Conservation (phyloP, 768 basidiomycete species). For the Mycena chlorophos region DNA sequence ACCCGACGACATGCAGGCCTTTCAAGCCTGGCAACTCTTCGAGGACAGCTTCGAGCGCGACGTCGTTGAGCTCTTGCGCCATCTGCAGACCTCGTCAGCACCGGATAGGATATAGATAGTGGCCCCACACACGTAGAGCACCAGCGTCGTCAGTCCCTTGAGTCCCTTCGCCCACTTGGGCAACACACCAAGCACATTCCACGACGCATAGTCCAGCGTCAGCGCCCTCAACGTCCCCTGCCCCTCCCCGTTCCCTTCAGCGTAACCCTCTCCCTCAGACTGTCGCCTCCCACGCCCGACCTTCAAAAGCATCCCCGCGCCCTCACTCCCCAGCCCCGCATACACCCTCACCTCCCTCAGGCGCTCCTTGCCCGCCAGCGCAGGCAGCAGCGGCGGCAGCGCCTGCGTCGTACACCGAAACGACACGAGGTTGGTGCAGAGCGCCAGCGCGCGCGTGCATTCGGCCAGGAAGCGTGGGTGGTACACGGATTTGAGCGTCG, state of each 20-base stretch:
- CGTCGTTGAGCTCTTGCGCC: slow-evolving; percentile 54
- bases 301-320: slow-evolving; percentile 44
- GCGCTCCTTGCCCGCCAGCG: slow-evolving; percentile 44
- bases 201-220: slow-evolving; percentile 59
- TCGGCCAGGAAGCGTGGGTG: slow-evolving; percentile 55
- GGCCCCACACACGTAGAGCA: slow-evolving; percentile 53
- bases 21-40: slow-evolving; percentile 51
- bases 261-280: too few relatives aligned
- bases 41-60: slow-evolving; percentile 49
- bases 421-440: slow-evolving; percentile 52
- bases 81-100: slow-evolving; percentile 39
- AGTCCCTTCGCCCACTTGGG: slow-evolving; percentile 55
- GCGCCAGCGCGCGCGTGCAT: slow-evolving; percentile 46
- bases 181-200: slow-evolving; percentile 59
- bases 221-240: slow-evolving; percentile 45
- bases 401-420: slow-evolving; percentile 57
- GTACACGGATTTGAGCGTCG: slow-evolving; percentile 36
- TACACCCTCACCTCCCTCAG: slow-evolving; percentile 51
- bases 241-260: too few relatives aligned
- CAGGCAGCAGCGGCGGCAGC: slow-evolving; percentile 50
- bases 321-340: slow-evolving; percentile 53
- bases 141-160: slow-evolving; percentile 51
- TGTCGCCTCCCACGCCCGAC: too few relatives aligned
- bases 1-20: slow-evolving; percentile 62
- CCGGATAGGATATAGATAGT: neutral